Evolutionary conservation across 352 stramenopile genomes (phyloP).

Genomic region (Lagenidium giganteum): DNA sequence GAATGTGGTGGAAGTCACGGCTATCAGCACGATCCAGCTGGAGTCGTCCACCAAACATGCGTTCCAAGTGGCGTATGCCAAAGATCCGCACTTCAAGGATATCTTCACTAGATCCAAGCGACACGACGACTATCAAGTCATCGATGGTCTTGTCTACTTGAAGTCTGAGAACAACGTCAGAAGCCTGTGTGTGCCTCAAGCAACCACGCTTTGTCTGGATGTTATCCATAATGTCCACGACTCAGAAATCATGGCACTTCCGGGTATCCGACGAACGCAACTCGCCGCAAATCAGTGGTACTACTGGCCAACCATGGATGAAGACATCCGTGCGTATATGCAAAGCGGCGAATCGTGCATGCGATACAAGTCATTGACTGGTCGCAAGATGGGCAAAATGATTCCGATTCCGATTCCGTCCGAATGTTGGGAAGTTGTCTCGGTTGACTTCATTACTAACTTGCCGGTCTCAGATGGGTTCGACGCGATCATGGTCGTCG

Average conservation of each 20-base stretch:
- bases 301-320: slow-evolving; percentile 6
- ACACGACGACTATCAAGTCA: too few relatives aligned
- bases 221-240: background rate
- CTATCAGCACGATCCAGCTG: too few relatives aligned
- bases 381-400: slow-evolving; percentile 6
- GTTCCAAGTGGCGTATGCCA: too few relatives aligned
- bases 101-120: too few relatives aligned
- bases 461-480: slow-evolving; percentile 12
- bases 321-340: background rate
- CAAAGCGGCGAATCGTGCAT: background rate
- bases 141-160: too few relatives aligned
- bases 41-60: too few relatives aligned
- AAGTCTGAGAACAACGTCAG: too few relatives aligned
- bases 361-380: slow-evolving; percentile 1
- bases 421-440: slow-evolving; percentile 1
- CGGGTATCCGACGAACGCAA: background rate
- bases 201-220: too few relatives aligned
- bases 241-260: background rate
- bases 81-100: too few relatives aligned
- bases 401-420: slow-evolving; percentile 2
- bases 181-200: too few relatives aligned
- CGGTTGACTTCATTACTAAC: background rate
- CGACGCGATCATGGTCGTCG: slow-evolving; percentile 3
- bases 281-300: slow-evolving; percentile 3
- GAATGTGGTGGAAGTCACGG: too few relatives aligned